phyloP scores from a whole-genome alignment of 768 basidiomycete species.

The Candolleomyces eurysporus region DNA sequence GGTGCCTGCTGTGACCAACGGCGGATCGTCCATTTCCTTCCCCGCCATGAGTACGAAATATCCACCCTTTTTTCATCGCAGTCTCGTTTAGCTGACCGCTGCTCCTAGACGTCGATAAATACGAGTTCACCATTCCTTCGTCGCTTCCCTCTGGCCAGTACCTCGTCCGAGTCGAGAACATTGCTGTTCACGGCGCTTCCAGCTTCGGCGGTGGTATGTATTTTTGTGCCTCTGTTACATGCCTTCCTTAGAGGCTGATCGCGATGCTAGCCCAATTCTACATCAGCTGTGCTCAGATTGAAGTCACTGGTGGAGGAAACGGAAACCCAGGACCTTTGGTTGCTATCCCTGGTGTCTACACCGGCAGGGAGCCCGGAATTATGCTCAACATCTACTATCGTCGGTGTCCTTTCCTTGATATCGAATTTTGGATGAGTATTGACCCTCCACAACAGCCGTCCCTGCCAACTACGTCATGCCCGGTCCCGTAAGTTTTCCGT shows the following conservation, averaged over 20 bases:
- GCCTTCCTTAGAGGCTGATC: not conserved
- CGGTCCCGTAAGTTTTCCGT: slow-evolving; percentile 13
- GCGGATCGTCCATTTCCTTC: slow-evolving; percentile 36
- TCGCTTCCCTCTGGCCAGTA: slow-evolving; percentile 36
- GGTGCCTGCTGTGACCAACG: slow-evolving; percentile 38
- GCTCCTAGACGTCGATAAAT: slow-evolving; percentile 1
- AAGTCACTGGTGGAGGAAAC: slow-evolving; percentile 30
- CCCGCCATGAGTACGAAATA: slow-evolving; percentile 30
- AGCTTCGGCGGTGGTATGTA: slow-evolving; percentile 33
- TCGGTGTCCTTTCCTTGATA: not conserved
- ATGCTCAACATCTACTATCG: slow-evolving; percentile 16
- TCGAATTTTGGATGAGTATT: not conserved
- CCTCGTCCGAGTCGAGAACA: slow-evolving; percentile 37
- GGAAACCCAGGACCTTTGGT: slow-evolving; percentile 23
- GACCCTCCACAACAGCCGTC: not conserved
- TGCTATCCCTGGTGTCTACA: slow-evolving; percentile 26
- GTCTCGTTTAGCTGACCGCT: not conserved
- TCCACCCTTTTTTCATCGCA: not conserved
- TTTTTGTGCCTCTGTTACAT: not conserved
- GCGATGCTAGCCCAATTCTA: slow-evolving; percentile 25
- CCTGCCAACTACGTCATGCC: slow-evolving; percentile 15
- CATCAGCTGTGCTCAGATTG: slow-evolving; percentile 36
- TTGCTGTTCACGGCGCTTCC: slow-evolving; percentile 36
- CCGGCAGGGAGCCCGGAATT: slow-evolving; percentile 20
- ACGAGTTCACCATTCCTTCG: slow-evolving; percentile 35